Evolutionary conservation across 2,329 filamentous ascomycete species (phyloP), one percentile per base, ranked within the genome.

Genomic region (Neofusicoccum parvum): DNA sequence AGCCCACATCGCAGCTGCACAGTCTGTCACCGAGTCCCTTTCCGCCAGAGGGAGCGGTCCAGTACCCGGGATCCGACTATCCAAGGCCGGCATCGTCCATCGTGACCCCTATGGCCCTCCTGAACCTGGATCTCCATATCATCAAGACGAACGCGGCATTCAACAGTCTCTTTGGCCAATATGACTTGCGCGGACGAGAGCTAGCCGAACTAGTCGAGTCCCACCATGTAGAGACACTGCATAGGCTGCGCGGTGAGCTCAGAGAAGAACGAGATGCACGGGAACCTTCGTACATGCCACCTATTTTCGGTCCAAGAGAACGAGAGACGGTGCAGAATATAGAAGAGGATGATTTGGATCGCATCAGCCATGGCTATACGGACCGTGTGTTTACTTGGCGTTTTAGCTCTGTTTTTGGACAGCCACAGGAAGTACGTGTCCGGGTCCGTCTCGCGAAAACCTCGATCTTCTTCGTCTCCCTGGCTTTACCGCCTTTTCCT

Each of bases 211-310:
- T 85, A 36, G 75, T 83, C 5, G 76, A 78, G 43, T 70, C 75
- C 4, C 71, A 76, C 23, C 80, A 82, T 54, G 69, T 72, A 2
- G 80, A 82, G 27, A 75, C 73, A 56, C 74, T 85, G 67, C 77
- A 80, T 51, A 72, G 75, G 14, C 73, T 85, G 39, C 78, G 80
- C 46, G 79, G 76, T 56, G 75, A 79, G 15, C 72, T 85, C 56
- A 75, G 81, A 43, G 77, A 80, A 43, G 83, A 85, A 68, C 72
- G 80, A 56, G 80, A 82, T 46, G 73, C 76, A 36, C 77, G 80
- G 43, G 82, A 85, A 64, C 82, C 83, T 14, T 72, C 81, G 34
- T 83, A 82, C 68, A 79, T 84, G 72, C 79, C 83, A 27, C 81
- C 82, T 5, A 85, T 85, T 27, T 67, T 74, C n/a, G 78, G 78